These are phyloP conservation scores for Neopestalotiopsis clavispora DNA, from an alignment of 2,329 filamentous ascomycete species.

Conservation along the genomic window DNA sequence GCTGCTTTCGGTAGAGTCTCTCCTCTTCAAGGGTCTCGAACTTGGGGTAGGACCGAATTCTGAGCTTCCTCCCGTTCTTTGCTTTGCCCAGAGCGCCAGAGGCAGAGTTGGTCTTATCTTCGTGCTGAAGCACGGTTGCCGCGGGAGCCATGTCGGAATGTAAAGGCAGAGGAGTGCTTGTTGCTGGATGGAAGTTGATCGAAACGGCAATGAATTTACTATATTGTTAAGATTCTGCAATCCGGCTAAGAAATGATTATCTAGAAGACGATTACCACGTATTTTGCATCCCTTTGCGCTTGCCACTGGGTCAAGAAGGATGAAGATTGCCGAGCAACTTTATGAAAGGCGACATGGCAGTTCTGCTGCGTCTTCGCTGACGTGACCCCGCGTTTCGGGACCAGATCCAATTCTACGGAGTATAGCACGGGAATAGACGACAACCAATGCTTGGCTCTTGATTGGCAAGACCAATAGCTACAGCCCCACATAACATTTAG, in stretches of 20 bases:
- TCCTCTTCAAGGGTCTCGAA: slow-evolving; percentile 59
- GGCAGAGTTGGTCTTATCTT: background rate
- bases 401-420: background rate
- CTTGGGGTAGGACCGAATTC: slow-evolving; percentile 34
- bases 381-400: background rate
- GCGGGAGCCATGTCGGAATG: background rate
- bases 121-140: background rate
- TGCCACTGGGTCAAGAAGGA: background rate
- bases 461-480: background rate
- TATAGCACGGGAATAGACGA: background rate
- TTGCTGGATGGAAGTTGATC: background rate
- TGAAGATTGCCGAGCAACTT: background rate
- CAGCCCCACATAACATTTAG: background rate
- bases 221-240: background rate
- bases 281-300: background rate
- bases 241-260: background rate
- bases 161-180: background rate
- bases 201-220: background rate
- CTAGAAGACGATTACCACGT: background rate
- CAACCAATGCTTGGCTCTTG: background rate
- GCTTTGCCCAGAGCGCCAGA: slow-evolving; percentile 26
- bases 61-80: slow-evolving; percentile 33
- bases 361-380: background rate
- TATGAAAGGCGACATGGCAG: background rate
- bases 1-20: slow-evolving; percentile 61